Base-by-base conservation (phyloP, 306 rosid species). In the Gillenia trifoliata region DNA sequence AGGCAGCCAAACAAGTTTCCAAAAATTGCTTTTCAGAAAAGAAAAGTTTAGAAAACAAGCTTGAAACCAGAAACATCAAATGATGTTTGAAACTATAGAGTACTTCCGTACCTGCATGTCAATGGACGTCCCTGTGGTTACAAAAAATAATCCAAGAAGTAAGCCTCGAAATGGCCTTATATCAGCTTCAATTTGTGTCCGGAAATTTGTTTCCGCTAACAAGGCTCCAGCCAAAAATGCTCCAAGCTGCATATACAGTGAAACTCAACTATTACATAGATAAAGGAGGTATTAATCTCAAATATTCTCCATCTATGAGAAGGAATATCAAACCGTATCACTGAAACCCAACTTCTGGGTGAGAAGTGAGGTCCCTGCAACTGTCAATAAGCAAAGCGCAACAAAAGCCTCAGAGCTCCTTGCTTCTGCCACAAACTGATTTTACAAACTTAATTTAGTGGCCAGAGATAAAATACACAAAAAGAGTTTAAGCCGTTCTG, bases 131-230 rank as follows among this genome's bases (percentile, higher is more conserved):
- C 99, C 99, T 0, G 99, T 95, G 47, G 93, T 90, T 11, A 95
- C 82, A 57, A 95, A 95, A 84, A 95, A 95, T 78, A 95, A 84
- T 66, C 99, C 99, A 13, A 95, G 97, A 64, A 95, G 96, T 83
- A 95, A 85, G 78, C 99, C 99, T 87, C 98, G 88, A 78, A 95
- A 95, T 22, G 99, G 99, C 84, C 96, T 86, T 85, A 95, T 95
- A 84, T 95, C 98, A 66, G 99, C 99, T 92, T 95, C 99, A 89
- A 95, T 95, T 85, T 95, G 99, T 40, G 98, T 95, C 85, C 99
- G 86, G 82, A 92, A 94, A 79, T 95, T 95, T 60, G 99, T 95
- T 89, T 95, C 99, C 22, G 99, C 99, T 77, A 95, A 88, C 72
- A 95, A 75, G 47, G 99, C 99, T 80, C 99, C 99, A 49, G 96